Conservation (phyloP, 805 yeast genomes). For the Metahyphopichia silvanorum region DNA sequence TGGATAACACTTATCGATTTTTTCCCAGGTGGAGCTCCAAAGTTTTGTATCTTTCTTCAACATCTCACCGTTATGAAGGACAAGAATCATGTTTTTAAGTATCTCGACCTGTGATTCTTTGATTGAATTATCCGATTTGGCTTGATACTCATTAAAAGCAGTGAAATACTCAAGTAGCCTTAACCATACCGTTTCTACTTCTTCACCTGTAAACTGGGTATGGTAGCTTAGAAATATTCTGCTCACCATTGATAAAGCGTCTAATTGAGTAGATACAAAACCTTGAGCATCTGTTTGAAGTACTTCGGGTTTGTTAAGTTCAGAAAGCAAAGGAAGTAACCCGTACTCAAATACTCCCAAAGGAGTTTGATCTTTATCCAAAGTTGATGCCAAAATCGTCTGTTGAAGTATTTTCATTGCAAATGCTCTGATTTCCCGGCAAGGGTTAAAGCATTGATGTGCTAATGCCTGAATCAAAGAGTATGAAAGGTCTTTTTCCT, state of each 20-base stretch:
- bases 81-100: constrained; percentile 41
- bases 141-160: constrained; percentile 16
- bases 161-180: constrained; percentile 30
- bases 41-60: constrained; percentile 19
- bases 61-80: constrained; percentile 25
- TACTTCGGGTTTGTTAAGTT: constrained; percentile 62
- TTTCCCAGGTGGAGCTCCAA: constrained; percentile 33
- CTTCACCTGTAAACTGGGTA: constrained; percentile 19
- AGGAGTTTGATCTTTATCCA: constrained; percentile 40
- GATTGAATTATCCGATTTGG: constrained; percentile 10
- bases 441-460: constrained; percentile 87
- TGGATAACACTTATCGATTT: constrained; percentile 26
- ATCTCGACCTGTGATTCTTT: constrained; percentile 35
- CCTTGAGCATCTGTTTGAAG: constrained; percentile 57
- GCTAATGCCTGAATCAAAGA: constrained; percentile 80
- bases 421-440: constrained; percentile 66
- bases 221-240: constrained; percentile 44
- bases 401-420: constrained; percentile 63
- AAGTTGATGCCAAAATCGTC: constrained; percentile 41
- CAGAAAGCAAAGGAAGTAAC: constrained; percentile 67
- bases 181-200: constrained; percentile 29
- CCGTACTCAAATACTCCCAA: constrained; percentile 67
- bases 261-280: constrained; percentile 62
- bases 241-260: constrained; percentile 64
- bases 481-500: constrained; percentile 39